phyloP scores from a whole-genome alignment of 1,284 basidiomycete species.

The Chalciporus piperatoides region DNA sequence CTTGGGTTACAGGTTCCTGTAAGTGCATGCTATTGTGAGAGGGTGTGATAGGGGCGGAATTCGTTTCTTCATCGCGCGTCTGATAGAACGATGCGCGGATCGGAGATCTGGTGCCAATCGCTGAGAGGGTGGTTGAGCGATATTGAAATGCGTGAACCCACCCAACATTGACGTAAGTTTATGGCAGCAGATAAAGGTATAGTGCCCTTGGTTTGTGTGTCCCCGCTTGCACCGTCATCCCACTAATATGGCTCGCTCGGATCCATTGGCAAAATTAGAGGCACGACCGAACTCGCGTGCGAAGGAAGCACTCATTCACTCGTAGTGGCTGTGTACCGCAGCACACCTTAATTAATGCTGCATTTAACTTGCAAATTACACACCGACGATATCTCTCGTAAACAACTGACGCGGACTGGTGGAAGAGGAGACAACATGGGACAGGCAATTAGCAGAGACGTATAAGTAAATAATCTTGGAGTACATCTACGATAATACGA shows the following conservation, averaged over 20 bases:
- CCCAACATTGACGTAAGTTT: neutral
- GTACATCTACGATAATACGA: constrained; percentile 34
- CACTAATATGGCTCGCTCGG: constrained; percentile 16
- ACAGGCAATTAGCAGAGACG: constrained; percentile 30
- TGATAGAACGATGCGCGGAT: constrained; percentile 11
- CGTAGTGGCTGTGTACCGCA: constrained; percentile 32
- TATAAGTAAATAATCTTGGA: constrained; percentile 33
- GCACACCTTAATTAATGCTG: constrained; percentile 32
- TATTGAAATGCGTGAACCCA: constrained; percentile 29
- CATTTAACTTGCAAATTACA: constrained; percentile 19
- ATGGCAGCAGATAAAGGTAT: constrained; percentile 1
- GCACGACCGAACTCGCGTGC: constrained; percentile 19
- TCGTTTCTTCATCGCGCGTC: neutral
- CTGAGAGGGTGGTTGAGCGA: constrained; percentile 13
- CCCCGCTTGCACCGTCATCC: constrained; percentile 4
- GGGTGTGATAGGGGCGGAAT: neutral
- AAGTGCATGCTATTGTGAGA: neutral
- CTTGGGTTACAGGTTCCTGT: constrained; percentile 22
- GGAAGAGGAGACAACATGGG: constrained; percentile 22
- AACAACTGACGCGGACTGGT: constrained; percentile 14
- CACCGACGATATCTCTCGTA: constrained; percentile 25
- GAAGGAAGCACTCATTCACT: constrained; percentile 13
- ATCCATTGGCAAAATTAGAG: constrained; percentile 14
- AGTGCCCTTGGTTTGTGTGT: constrained; percentile 1
- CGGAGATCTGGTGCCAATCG: constrained; percentile 20